These are phyloP conservation scores for Dunaliella primolecta DNA, from an alignment of 139 green algal species.

Conservation along the genomic window DNA sequence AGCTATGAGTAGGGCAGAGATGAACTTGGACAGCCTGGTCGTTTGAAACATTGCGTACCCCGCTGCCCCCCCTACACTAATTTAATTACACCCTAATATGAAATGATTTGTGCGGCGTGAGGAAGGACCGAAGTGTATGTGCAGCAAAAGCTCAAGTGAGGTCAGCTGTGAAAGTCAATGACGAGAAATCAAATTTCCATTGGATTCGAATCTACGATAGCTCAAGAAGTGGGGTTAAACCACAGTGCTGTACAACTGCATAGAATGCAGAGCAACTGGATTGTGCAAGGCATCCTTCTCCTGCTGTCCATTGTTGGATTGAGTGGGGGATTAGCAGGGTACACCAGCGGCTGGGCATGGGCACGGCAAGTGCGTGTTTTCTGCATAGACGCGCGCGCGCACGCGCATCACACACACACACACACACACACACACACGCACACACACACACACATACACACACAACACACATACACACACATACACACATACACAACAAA, in stretches of 20 bases:
- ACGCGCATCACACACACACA: not conserved
- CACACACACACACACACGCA: not conserved
- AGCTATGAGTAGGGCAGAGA: conserved; percentile 35
- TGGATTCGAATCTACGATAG: too few species aligned
- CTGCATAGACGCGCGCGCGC: not conserved
- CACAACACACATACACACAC: too few species aligned
- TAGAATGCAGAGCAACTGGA: not conserved
- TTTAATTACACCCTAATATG: too few species aligned
- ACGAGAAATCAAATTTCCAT: too few species aligned
- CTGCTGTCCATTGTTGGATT: not conserved
- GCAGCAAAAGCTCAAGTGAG: too few species aligned
- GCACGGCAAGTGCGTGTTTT: not conserved
- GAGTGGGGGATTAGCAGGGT: not conserved
- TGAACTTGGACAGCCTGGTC: conserved; percentile 44
- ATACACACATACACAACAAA: too few species aligned
- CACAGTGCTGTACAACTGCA: too few species aligned
- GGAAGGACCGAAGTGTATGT: too few species aligned
- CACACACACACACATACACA: conserved; percentile 8
- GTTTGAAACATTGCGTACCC: conserved; percentile 24
- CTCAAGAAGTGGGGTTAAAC: too few species aligned
- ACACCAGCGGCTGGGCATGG: not conserved
- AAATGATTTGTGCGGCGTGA: too few species aligned
- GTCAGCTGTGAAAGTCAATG: too few species aligned
- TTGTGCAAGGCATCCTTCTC: not conserved
- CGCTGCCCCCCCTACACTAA: too few species aligned